These are phyloP conservation scores for Prunus fruticosa DNA, from an alignment of 306 rosid genomes.

Conservation along the genomic window DNA sequence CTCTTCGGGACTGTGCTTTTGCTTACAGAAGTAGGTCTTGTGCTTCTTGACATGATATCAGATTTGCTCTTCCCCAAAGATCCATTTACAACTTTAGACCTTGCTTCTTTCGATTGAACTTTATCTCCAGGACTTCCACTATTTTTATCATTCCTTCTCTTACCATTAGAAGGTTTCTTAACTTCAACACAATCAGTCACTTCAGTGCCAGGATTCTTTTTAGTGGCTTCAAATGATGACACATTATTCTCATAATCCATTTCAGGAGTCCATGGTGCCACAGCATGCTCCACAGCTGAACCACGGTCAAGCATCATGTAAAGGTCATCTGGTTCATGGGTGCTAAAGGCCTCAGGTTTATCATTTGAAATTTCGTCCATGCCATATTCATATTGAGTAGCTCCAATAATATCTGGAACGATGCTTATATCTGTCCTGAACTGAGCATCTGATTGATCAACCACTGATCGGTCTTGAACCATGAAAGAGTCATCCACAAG, in stretches of 20 bases:
- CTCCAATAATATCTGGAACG: constrained; percentile 60
- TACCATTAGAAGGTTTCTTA: constrained; percentile 25
- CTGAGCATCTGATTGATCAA: constrained; percentile 53
- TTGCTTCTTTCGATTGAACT: constrained; percentile 54
- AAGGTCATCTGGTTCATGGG: constrained; percentile 86
- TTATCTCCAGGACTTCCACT: constrained; percentile 44
- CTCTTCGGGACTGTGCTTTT: constrained; percentile 47
- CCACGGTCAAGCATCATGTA: constrained; percentile 90
- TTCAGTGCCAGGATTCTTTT: constrained; percentile 35
- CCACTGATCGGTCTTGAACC: constrained; percentile 59
- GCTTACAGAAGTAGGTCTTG: constrained; percentile 54
- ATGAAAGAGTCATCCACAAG: constrained; percentile 86
- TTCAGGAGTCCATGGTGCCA: constrained; percentile 72
- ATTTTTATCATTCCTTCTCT: constrained; percentile 31
- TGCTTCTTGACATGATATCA: constrained; percentile 52
- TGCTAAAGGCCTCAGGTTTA: constrained; percentile 37
- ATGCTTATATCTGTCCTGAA: constrained; percentile 54
- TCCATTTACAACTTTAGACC: constrained; percentile 55
- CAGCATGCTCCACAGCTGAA: constrained; percentile 47
- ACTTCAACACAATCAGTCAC: constrained; percentile 24
- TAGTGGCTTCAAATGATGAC: constrained; percentile 39
- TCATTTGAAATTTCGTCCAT: constrained; percentile 37
- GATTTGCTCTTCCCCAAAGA: constrained; percentile 54
- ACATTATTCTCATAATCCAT: constrained; percentile 68
- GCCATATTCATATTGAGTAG: constrained; percentile 44